phyloP scores from a whole-genome alignment of 2,329 filamentous ascomycete species.

The Teratosphaeria gauchensis region DNA sequence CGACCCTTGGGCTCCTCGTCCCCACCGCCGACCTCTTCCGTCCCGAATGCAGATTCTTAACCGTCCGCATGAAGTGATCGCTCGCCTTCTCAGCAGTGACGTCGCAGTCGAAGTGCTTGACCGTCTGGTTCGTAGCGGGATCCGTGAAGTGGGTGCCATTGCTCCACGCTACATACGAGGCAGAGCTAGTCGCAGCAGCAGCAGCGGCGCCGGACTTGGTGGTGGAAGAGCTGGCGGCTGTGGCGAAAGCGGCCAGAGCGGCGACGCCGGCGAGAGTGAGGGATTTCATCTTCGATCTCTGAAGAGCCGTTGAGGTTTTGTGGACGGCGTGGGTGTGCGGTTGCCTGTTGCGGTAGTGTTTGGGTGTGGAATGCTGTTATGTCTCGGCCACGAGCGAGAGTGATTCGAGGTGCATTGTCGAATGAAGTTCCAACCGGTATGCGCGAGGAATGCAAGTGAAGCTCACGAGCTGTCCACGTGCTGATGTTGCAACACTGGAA shows the following conservation, averaged over 20 bases:
- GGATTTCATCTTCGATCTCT: constrained; percentile 12
- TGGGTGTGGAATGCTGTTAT: constrained; percentile 1
- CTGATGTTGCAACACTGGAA: neutral
- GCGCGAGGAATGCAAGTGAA: neutral
- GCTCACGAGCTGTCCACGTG: neutral
- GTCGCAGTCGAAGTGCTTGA: constrained; percentile 35
- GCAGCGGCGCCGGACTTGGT: neutral
- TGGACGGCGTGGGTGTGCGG: neutral
- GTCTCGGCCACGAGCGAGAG: constrained; percentile 4
- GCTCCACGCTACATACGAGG: constrained; percentile 22
- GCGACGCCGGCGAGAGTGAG: constrained; percentile 12
- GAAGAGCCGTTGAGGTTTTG: neutral
- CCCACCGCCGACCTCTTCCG: constrained; percentile 9
- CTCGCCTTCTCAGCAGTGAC: constrained; percentile 28
- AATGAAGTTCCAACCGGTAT: neutral
- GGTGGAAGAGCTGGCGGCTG: constrained; percentile 6
- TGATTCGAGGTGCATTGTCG: neutral
- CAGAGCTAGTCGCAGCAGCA: neutral
- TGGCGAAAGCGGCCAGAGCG: constrained; percentile 8
- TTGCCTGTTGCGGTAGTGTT: neutral
- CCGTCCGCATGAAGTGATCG: constrained; percentile 29
- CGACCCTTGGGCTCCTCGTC: constrained; percentile 3
- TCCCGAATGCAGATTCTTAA: constrained; percentile 25
- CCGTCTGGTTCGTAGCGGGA: constrained; percentile 15
- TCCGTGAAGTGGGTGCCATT: constrained; percentile 18